These are phyloP conservation scores for Eucalyptus brandiana DNA, from an alignment of 345 rosid genomes.

Conservation along the genomic window DNA sequence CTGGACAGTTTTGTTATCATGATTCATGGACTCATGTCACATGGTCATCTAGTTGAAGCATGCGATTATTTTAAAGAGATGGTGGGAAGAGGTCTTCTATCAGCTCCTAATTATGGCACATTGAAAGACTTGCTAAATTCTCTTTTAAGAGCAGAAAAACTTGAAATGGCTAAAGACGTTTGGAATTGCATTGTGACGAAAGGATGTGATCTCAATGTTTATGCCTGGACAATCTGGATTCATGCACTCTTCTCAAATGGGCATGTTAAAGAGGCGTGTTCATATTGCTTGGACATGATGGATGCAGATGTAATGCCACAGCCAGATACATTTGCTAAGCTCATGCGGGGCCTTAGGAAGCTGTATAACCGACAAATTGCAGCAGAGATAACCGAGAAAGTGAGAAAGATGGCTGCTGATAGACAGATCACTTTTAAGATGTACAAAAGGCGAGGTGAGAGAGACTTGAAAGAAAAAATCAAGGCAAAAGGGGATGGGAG, in stretches of 20 bases:
- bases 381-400: conserved; percentile 83
- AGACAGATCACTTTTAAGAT: conserved; percentile 73
- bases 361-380: conserved; percentile 69
- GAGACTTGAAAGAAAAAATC: conserved; percentile 54
- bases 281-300: conserved; percentile 86
- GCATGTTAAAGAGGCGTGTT: conserved; percentile 81
- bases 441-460: conserved; percentile 88
- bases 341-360: conserved; percentile 71
- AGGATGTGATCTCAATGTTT: conserved; percentile 63
- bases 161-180: conserved; percentile 72
- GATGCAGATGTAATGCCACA: conserved; percentile 78
- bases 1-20: conserved; percentile 62
- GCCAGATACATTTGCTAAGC: conserved; percentile 82
- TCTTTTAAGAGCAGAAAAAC: conserved; percentile 57
- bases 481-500: conserved; percentile 35
- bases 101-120: conserved; percentile 55
- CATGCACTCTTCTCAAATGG: conserved; percentile 78
- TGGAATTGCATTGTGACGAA: conserved; percentile 64
- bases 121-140: conserved; percentile 56
- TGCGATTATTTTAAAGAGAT: conserved; percentile 72
- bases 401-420: conserved; percentile 83
- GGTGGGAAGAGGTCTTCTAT: conserved; percentile 61
- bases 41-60: conserved; percentile 54
- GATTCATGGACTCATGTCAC: conserved; percentile 58
- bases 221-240: conserved; percentile 90